Evolutionary conservation across 805 yeast species (phyloP), one percentile per base, ranked within the genome.

Genomic region (Myxozyma vanderwaltii): DNA sequence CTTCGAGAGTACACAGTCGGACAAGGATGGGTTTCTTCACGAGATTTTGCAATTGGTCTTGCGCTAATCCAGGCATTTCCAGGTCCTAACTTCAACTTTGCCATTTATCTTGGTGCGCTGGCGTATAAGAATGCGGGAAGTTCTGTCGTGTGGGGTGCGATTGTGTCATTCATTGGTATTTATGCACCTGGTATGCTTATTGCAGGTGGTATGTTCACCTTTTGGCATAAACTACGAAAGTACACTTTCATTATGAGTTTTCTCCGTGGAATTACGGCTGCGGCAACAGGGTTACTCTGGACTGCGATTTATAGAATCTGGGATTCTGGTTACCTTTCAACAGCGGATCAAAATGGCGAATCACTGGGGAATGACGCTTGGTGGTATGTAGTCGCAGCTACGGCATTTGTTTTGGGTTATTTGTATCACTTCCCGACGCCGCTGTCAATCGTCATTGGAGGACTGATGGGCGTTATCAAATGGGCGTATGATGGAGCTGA

Each of bases 71-170:
- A 58, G 38, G 62, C 62, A 4, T 58, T 58, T 36, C 62, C 62
- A 23, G 62, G 62, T 13, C 62, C 62, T 2, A 58, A 58, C 33
- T 58, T 58, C 51, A 58, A 54, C 17, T 58, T 58, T 39, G 62
- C 52, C 12, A 50, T 58, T 3, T 58, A 58, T 35, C 54, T 58
- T 21, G 62, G 62, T 19, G 59, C 55, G 15, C 27, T 58, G 13
- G 55, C 62, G 8, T 31, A 38, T 39, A 41, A 46, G 21, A 47
- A 53, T 21, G 44, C 36, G 13, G 36, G 44, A 24, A 17, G 21
- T n/a, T 35, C 49, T 6, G 24, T 36, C 3, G 36, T 50, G 7
- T 27, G 46, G 36, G 62, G 62, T 15, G 62, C 62, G 19, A 23
- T 58, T 17, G 36, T 58, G 17, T 56, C 49, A 21, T 58, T 39